Evolutionary conservation across 108 stramenopile species (phyloP), one percentile per base, ranked within the genome.

Genomic region (Aurantiochytrium sp.): DNA sequence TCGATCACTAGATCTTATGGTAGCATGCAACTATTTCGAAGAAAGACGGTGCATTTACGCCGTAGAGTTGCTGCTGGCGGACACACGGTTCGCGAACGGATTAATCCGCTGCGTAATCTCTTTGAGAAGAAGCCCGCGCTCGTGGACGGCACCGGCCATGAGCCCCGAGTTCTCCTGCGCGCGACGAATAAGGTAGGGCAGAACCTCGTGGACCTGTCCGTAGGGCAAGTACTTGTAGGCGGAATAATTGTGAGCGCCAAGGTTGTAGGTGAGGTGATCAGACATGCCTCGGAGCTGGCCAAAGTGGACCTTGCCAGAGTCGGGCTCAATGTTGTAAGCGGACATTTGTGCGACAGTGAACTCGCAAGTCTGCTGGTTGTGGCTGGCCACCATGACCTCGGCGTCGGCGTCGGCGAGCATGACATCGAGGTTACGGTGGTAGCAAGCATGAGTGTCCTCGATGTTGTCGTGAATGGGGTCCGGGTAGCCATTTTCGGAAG

Each of bases 241-340:
- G 72, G 94, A 93, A 90, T 95, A 98, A 19, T 96, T 96, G 60
- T 90, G 59, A 18, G 88, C 72, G n/a, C 97, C 99, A n/a, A 99
- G 94, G 49, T 95, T 93, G 91, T 96, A 96, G n/a, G 96, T 96
- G 42, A 99, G 89, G 89, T 97, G 94, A 88, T 99, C 99, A 16
- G 95, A 92, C 97, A 99, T 98, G 64, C 99, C 98, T 55, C 96
- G 96, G 3, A 99, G 95, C 92, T 99, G 99, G 0, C 96, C 99
- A 92, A 99, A 99, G 90, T 93, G 92, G 44, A 95, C 92, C 21
- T 87, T 88, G 60, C 91, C 92, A 4, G 60, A 60, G 23, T 91
- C 69, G 53, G 87, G 88, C 44, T 91, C 90, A 21, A 98, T 89
- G 23, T 94, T 94, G 6, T 95, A 90, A 25, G 94, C 91, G 45